Conservation (phyloP, 495 filamentous ascomycete genomes). For the Pyronema omphalodes region DNA sequence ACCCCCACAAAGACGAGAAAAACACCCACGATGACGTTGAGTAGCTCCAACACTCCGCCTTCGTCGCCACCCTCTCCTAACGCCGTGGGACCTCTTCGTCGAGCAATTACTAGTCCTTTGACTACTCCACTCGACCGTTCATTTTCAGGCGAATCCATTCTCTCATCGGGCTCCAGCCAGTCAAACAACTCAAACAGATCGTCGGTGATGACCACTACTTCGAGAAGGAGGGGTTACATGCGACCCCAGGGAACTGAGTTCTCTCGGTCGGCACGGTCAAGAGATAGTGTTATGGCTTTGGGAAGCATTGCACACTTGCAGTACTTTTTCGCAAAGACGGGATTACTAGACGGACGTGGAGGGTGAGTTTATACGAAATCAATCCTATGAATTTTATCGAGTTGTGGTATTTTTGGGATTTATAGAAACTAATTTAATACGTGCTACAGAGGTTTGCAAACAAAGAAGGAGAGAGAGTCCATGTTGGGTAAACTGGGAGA, state of each 20-base stretch:
- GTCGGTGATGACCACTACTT: not conserved
- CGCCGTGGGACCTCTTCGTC: constrained; percentile 51
- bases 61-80: constrained; percentile 14
- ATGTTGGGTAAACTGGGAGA: constrained; percentile 1
- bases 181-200: not conserved
- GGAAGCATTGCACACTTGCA: constrained; percentile 95
- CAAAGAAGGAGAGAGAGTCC: constrained; percentile 7
- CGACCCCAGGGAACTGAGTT: constrained; percentile 82
- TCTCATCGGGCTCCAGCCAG: not conserved
- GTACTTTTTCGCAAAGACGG: constrained; percentile 94
- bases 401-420: not conserved
- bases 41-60: constrained; percentile 10
- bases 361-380: constrained; percentile 30
- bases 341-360: constrained; percentile 81
- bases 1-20: constrained; percentile 14
- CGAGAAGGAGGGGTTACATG: constrained; percentile 27
- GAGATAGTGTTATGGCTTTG: constrained; percentile 86
- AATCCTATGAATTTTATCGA: not conserved
- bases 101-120: not conserved
- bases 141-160: not conserved
- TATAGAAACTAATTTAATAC: not conserved
- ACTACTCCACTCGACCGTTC: not conserved
- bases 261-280: constrained; percentile 66
- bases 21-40: constrained; percentile 11
- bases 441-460: constrained; percentile 16